phyloP scores from a whole-genome alignment of 768 basidiomycete species.

The Phanerodontia chrysosporium region DNA sequence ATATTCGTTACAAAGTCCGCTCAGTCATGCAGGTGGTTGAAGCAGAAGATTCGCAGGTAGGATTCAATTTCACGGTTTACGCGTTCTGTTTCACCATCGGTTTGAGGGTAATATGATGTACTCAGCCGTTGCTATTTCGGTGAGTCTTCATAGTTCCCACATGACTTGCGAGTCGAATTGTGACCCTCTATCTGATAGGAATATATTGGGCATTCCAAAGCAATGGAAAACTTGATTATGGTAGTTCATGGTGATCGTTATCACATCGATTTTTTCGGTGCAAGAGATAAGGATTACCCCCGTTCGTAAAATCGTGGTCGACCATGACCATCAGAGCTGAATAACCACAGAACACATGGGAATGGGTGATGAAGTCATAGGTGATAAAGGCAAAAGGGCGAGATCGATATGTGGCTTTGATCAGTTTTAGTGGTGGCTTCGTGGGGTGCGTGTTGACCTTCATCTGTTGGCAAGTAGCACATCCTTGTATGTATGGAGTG shows the following conservation, averaged over 20 bases:
- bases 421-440: constrained; percentile 9
- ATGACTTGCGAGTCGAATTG: neutral
- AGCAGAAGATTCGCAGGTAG: constrained; percentile 25
- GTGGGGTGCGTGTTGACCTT: constrained; percentile 17
- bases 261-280: constrained; percentile 27
- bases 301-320: neutral
- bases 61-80: constrained; percentile 30
- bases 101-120: constrained; percentile 33
- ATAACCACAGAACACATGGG: constrained; percentile 7
- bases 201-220: constrained; percentile 5
- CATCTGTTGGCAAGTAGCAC: constrained; percentile 24
- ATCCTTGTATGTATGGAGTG: constrained; percentile 22
- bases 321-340: neutral
- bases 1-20: neutral
- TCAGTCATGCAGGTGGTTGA: neutral
- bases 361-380: constrained; percentile 22
- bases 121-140: constrained; percentile 14
- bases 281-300: constrained; percentile 26
- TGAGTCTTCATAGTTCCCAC: neutral
- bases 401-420: neutral
- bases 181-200: constrained; percentile 10
- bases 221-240: neutral
- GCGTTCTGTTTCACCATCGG: constrained; percentile 32
- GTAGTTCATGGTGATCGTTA: neutral
- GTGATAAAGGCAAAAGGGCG: constrained; percentile 17